phyloP scores from a whole-genome alignment of 495 filamentous ascomycete genomes.

The Aspergillus olivimuriae region DNA sequence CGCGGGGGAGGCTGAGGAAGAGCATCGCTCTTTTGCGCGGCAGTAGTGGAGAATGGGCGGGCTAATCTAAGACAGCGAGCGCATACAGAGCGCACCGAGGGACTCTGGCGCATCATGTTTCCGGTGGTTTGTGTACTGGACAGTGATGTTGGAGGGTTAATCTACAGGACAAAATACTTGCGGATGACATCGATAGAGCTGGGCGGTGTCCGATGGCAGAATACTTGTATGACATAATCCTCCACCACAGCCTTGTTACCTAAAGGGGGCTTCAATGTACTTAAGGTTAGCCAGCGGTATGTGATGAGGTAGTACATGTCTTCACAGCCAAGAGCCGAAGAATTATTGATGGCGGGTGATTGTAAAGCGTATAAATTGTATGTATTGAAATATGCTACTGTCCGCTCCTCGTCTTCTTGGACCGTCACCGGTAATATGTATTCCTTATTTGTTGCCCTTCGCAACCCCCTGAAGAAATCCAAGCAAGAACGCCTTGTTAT shows the following conservation, averaged over 20 bases:
- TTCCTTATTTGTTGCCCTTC: conserved; percentile 32
- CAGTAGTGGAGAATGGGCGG: conserved; percentile 29
- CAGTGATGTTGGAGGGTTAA: conserved; percentile 10
- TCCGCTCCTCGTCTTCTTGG: too few relatives aligned
- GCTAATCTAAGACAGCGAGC: conserved; percentile 18
- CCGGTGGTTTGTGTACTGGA: neutral
- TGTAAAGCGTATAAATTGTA: too few relatives aligned
- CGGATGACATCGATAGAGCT: conserved; percentile 14
- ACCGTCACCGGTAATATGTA: too few relatives aligned
- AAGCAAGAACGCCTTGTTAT: conserved; percentile 71
- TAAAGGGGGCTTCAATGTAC: too few relatives aligned
- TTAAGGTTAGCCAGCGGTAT: too few relatives aligned
- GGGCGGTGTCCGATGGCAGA: conserved; percentile 26
- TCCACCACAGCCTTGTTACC: too few relatives aligned
- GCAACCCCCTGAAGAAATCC: conserved; percentile 65
- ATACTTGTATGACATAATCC: conserved; percentile 13
- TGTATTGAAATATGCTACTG: too few relatives aligned
- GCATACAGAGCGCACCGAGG: conserved; percentile 19
- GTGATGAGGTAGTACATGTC: too few relatives aligned
- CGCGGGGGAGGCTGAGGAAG: conserved; percentile 24
- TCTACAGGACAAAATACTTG: too few relatives aligned
- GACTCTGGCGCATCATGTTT: conserved; percentile 30
- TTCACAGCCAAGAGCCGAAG: too few relatives aligned
- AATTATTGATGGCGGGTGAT: too few relatives aligned
- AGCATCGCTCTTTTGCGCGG: conserved; percentile 16